These are phyloP conservation scores for Collybiopsis confluens DNA, from an alignment of 768 basidiomycete genomes.

Conservation along the genomic window DNA sequence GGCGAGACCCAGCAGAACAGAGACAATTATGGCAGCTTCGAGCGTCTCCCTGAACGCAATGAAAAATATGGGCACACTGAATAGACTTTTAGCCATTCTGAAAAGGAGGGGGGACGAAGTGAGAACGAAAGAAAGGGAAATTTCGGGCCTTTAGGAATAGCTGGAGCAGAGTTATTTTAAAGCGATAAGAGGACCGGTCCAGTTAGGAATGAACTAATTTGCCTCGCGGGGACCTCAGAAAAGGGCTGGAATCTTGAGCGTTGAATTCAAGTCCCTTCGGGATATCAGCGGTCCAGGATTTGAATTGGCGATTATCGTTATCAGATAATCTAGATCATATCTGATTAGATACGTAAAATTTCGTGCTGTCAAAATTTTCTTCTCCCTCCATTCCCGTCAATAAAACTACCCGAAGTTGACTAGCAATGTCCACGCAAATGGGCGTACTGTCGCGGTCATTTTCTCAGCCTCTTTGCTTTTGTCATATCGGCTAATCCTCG, in stretches of 20 bases:
- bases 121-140: not conserved
- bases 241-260: not conserved
- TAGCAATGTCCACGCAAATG: not conserved
- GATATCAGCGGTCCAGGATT: no score
- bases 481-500: not conserved
- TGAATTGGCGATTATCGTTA: not conserved
- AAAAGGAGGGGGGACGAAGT: not conserved
- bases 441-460: no score
- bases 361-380: no score
- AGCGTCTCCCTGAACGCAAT: conserved; percentile 94
- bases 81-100: conserved; percentile 67
- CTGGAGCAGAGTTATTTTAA: not conserved
- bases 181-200: no score
- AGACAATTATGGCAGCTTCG: conserved; percentile 89
- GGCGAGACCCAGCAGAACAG: conserved; percentile 87
- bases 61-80: conserved; percentile 93
- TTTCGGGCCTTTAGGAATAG: not conserved
- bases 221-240: no score
- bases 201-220: no score
- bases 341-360: conserved; percentile 3
- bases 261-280: no score
- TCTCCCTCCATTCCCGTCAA: not conserved
- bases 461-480: not conserved
- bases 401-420: not conserved
- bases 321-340: conserved; percentile 2